Conservation (phyloP, 2,329 filamentous ascomycete species). For the Aureobasidium namibiae region DNA sequence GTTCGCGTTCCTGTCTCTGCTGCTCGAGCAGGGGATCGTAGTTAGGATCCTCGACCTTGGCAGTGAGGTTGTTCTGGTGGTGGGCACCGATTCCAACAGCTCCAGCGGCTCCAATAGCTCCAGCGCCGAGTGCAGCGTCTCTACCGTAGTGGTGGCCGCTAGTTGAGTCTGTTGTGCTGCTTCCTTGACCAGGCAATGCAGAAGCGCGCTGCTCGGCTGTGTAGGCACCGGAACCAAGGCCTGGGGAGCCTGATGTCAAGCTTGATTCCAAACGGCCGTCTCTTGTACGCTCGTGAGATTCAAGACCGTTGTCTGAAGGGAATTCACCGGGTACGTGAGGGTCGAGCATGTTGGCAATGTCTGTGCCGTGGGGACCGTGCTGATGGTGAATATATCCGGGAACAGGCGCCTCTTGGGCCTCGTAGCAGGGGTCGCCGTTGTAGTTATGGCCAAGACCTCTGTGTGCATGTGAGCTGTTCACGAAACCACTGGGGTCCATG, state of each 20-base stretch:
- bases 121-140: slow-evolving; percentile 22
- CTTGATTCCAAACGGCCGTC: not conserved
- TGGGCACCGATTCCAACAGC: slow-evolving; percentile 20
- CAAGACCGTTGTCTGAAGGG: slow-evolving; percentile 20
- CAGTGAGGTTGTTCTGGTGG: slow-evolving; percentile 18
- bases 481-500: slow-evolving; percentile 6
- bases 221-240: slow-evolving; percentile 13
- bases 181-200: not conserved
- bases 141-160: slow-evolving; percentile 19
- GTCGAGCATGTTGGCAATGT: slow-evolving; percentile 26
- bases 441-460: slow-evolving; percentile 21
- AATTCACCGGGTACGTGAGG: slow-evolving; percentile 28
- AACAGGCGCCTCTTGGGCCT: slow-evolving; percentile 6
- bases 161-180: not conserved
- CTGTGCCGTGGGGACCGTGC: slow-evolving; percentile 25
- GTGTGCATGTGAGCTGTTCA: slow-evolving; percentile 3
- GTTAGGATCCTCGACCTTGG: slow-evolving; percentile 19
- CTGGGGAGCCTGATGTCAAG: not conserved
- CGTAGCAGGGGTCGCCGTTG: slow-evolving; percentile 21
- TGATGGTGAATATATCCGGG: slow-evolving; percentile 15
- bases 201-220: slow-evolving; percentile 10
- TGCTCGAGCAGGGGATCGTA: slow-evolving; percentile 3
- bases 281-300: slow-evolving; percentile 14
- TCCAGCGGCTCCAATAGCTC: too few species aligned
- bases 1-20: slow-evolving; percentile 15